Evolutionary conservation across 2,329 filamentous ascomycete genomes (phyloP).

Genomic region (Coleophoma cylindrospora): DNA sequence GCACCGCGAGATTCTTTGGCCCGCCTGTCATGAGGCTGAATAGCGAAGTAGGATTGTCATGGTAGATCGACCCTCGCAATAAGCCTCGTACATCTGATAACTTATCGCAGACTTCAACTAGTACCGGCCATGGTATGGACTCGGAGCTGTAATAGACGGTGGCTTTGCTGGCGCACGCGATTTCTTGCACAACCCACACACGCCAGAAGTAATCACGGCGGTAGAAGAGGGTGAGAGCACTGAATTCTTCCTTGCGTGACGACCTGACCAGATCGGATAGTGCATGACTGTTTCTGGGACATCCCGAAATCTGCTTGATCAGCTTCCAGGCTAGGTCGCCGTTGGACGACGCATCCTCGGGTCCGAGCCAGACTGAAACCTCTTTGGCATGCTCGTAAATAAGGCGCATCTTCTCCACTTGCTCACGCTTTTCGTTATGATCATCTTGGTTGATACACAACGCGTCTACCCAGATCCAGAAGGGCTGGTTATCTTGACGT

Average conservation of each 20-base stretch:
- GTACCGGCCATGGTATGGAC: constrained; percentile 5
- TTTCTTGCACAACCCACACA: constrained; percentile 11
- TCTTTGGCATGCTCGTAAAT: constrained; percentile 6
- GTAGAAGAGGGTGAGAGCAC: constrained; percentile 3
- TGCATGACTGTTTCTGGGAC: not conserved
- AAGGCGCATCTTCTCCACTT: constrained; percentile 6
- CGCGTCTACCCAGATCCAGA: not conserved
- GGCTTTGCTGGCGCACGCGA: constrained; percentile 1
- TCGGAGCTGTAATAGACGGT: constrained; percentile 5
- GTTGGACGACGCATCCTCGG: not conserved
- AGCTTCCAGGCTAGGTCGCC: not conserved
- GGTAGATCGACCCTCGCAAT: constrained; percentile 1
- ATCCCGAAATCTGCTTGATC: not conserved
- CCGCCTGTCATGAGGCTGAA: constrained; percentile 7
- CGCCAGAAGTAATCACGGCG: constrained; percentile 8
- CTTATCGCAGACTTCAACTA: not conserved
- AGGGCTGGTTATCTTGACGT: not conserved
- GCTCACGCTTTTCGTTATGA: constrained; percentile 2
- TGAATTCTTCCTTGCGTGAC: constrained; percentile 1
- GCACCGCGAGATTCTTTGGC: not conserved
- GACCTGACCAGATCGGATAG: not conserved
- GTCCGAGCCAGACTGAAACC: constrained; percentile 6
- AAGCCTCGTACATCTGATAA: not conserved
- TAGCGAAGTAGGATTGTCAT: constrained; percentile 1
- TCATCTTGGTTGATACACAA: constrained; percentile 1